Base-by-base conservation (phyloP, 768 basidiomycete genomes). In the Mycena crocata region DNA sequence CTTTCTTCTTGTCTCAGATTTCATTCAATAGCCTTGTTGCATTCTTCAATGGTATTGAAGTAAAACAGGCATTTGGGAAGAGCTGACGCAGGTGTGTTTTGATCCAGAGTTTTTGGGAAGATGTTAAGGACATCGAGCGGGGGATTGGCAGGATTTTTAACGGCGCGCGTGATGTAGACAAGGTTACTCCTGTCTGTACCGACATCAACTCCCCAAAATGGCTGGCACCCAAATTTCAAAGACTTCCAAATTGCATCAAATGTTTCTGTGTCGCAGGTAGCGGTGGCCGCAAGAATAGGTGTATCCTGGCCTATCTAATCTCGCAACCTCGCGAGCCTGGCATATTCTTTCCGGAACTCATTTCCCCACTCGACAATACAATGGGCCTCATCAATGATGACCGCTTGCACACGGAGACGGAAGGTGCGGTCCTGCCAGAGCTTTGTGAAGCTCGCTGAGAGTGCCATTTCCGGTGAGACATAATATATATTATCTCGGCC, bases 61-160 rank as follows among this genome's bases (percentile, higher is more conserved):
- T 76, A 76, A 26, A 76, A 60, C 6, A 74, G 30, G n/a, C 32
- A 50, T 46, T 76, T 74, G 2, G 63, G 34, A 35, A 74, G 40
- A 28, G 48, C 69, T 9, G 61, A 48, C 14, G 46, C 57, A 9
- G 21, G 44, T 24, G 70, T 73, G 21, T 42, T 49, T n/a, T 32
- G 3, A 32, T 66, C 45, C 13, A 74, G 13, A 13, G 15, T 35
- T n/a, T 12, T 14, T 6, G 74, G 74, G 12, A 75, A 55, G 23
- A 76, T 26, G 34, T 58, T 56, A 28, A 76, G 64, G 28, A 69
- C 51, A 46, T 74, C 64, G 21, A 69, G 51, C 15, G 69, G 9
- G 40, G 61, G 64, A 12, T 71, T 67, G 17, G 62, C 57, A 12
- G 45, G 32, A 30, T 70, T 55, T 46, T 49, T 45, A 23, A 59